Conservation (phyloP, 768 basidiomycete genomes). For the Panaeolus papilionaceus region DNA sequence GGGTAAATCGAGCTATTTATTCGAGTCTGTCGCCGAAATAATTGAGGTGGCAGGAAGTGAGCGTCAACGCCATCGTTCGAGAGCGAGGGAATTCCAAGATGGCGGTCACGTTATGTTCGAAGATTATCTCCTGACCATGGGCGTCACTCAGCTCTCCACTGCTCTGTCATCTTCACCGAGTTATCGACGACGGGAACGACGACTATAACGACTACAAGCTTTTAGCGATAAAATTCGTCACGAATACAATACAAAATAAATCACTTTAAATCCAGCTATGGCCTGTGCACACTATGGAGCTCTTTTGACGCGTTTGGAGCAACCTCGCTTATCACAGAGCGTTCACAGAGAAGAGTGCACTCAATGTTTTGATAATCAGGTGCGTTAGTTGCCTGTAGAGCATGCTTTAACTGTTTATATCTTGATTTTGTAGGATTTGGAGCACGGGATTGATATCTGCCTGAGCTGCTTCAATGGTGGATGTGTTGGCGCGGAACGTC, state of each 20-base stretch:
- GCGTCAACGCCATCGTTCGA: too few relatives aligned
- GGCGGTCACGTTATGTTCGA: neutral
- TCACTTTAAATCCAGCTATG: neutral
- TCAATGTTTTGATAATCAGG: constrained; percentile 96
- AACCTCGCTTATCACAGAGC: constrained; percentile 69
- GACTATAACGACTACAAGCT: neutral
- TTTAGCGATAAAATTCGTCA: neutral
- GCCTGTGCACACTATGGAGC: neutral
- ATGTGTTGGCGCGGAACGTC: constrained; percentile 65
- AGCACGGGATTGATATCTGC: constrained; percentile 84
- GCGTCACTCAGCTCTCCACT: neutral
- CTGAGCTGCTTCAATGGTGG: constrained; percentile 94
- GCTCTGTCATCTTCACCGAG: neutral
- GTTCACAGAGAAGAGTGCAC: constrained; percentile 96
- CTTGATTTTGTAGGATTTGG: neutral
- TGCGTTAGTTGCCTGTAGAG: constrained; percentile 29
- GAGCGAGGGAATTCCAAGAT: neutral
- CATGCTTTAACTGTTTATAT: constrained; percentile 63
- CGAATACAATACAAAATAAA: neutral
- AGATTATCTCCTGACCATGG: neutral
- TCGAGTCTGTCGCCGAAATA: too few relatives aligned
- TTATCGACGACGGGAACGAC: neutral
- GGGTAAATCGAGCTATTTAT: too few relatives aligned
- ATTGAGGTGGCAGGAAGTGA: too few relatives aligned
- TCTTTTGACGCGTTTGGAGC: constrained; percentile 50